phyloP scores from a whole-genome alignment of 805 yeast species.

The Yamadazyma sp. region DNA sequence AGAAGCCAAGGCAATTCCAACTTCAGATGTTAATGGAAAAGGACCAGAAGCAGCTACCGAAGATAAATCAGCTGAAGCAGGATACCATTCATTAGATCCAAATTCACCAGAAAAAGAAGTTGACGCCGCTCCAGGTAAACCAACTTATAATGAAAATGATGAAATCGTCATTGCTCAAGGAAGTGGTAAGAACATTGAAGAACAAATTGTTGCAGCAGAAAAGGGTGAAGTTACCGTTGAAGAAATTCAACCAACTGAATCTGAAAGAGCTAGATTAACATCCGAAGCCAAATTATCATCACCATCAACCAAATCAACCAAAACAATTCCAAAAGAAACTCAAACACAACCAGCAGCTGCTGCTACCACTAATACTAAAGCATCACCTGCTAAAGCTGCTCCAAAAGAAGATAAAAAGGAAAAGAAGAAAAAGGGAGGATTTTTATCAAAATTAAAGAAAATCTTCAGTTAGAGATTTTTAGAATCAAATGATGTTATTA shows the following conservation, averaged over 20 bases:
- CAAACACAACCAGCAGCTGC: conserved; percentile 2
- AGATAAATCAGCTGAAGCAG: conserved; percentile 1
- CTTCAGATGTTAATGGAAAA: neutral
- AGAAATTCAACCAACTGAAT: conserved; percentile 40
- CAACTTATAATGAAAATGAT: conserved; percentile 23
- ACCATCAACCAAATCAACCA: conserved; percentile 9
- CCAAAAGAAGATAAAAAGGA: conserved; percentile 17
- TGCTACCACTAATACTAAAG: conserved; percentile 1
- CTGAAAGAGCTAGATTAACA: conserved; percentile 35
- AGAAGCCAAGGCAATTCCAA: neutral
- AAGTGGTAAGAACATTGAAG: conserved; percentile 27
- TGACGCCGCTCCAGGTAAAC: conserved; percentile 15
- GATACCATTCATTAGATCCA: conserved; percentile 20
- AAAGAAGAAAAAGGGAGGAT: conserved; percentile 41
- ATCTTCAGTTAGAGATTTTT: conserved; percentile 16
- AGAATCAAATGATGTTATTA: too few relatives aligned
- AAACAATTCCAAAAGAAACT: conserved; percentile 5
- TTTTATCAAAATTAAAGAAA: conserved; percentile 37
- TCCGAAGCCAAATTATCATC: conserved; percentile 24
- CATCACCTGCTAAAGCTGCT: conserved; percentile 5
- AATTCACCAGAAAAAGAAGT: conserved; percentile 16
- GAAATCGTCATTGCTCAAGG: conserved; percentile 43
- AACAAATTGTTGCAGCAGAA: conserved; percentile 33
- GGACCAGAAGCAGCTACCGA: conserved; percentile 1
- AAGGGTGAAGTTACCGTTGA: conserved; percentile 36